A percentile compares a stretch with the other conserved stretches of the same genome.
These are phyloP conservation scores for Podospora sp. DNA, from an alignment of 495 filamentous ascomycete genomes.

Conservation along the genomic window DNA sequence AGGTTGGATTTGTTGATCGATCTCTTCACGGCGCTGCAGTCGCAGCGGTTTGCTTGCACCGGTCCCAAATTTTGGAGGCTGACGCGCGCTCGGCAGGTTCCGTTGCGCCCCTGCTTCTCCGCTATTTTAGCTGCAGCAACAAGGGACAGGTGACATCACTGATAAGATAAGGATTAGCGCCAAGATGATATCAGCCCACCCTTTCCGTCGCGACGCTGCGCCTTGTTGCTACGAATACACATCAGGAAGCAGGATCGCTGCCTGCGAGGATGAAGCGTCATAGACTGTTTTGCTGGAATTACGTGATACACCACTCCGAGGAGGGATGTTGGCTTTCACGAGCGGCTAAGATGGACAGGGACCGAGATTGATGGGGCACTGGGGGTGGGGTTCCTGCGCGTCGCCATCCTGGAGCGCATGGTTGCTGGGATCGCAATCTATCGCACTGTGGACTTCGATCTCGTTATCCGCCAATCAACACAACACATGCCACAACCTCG, in stretches of 20 bases:
- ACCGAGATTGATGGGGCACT: background rate
- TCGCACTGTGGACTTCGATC: background rate
- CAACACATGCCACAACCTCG: background rate
- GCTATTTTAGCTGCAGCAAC: background rate
- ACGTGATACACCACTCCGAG: background rate
- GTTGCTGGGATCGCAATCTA: slow-evolving; percentile 24
- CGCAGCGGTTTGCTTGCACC: background rate
- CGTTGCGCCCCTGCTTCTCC: background rate
- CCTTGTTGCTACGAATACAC: background rate
- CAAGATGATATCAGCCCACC: background rate
- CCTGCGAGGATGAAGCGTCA: background rate
- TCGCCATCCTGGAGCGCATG: slow-evolving; percentile 23
- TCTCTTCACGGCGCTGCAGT: background rate
- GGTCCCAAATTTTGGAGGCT: slow-evolving; percentile 1
- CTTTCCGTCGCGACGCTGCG: background rate
- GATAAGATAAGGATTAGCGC: slow-evolving; percentile 8
- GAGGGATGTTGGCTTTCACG: background rate
- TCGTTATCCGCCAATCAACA: background rate
- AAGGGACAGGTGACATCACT: slow-evolving; percentile 8
- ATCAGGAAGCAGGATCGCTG: background rate
- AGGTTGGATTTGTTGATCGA: background rate
- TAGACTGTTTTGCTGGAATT: background rate
- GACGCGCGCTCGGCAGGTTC: slow-evolving; percentile 6
- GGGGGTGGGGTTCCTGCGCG: slow-evolving; percentile 2
- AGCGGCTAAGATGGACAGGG: background rate